Conservation (phyloP, 495 filamentous ascomycete species). For the Echria macrotheca region DNA sequence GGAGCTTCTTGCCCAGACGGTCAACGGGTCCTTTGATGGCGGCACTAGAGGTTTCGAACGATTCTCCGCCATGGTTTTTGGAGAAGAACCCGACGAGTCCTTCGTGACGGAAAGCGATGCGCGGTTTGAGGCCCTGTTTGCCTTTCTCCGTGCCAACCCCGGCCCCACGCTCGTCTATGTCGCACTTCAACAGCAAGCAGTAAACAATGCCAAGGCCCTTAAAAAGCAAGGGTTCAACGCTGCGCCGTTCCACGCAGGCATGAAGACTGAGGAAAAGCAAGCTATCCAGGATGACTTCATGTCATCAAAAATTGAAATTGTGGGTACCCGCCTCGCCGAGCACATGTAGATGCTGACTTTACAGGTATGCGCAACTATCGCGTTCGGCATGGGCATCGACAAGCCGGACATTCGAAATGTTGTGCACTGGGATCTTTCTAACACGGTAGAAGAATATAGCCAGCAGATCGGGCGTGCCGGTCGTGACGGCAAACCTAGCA, state of each 20-base stretch:
- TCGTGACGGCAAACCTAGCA: slow-evolving; percentile 45
- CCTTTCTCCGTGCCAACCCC: slow-evolving; percentile 42
- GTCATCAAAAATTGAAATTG: slow-evolving; percentile 38
- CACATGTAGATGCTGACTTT: not conserved
- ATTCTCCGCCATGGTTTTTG: too few relatives aligned
- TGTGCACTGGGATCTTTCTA: slow-evolving; percentile 50
- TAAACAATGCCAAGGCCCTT: slow-evolving; percentile 36
- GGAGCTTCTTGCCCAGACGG: slow-evolving; percentile 42
- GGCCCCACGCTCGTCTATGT: slow-evolving; percentile 56
- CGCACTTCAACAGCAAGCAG: slow-evolving; percentile 47
- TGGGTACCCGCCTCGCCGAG: not conserved
- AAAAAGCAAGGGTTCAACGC: slow-evolving; percentile 32
- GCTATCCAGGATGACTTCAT: slow-evolving; percentile 51
- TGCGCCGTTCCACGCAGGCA: slow-evolving; percentile 49
- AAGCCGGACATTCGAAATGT: slow-evolving; percentile 55
- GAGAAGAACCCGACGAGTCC: not conserved
- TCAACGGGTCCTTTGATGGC: slow-evolving; percentile 7
- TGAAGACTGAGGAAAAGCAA: slow-evolving; percentile 36
- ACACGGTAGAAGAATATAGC: slow-evolving; percentile 53
- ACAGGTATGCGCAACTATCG: slow-evolving; percentile 51
- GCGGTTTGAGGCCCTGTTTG: slow-evolving; percentile 33
- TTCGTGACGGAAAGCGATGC: slow-evolving; percentile 31
- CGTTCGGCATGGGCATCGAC: slow-evolving; percentile 58
- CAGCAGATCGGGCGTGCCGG: slow-evolving; percentile 57
- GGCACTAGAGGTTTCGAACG: too few relatives aligned